These are phyloP conservation scores for Emergomyces africanus DNA, from an alignment of 2,329 filamentous ascomycete genomes.

Conservation along the genomic window DNA sequence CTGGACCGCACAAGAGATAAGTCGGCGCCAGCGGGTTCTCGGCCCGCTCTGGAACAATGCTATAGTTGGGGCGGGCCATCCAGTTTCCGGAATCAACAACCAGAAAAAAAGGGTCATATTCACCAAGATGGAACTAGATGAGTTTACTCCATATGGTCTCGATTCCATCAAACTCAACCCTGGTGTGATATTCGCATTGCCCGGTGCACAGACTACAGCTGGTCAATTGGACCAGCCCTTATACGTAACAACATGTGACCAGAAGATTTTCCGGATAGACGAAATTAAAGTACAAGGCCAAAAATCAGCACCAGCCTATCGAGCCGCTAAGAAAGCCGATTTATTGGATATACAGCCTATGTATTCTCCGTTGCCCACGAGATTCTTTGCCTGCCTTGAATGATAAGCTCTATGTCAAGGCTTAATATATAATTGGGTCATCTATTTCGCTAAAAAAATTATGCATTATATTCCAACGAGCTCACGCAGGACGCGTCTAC, in stretches of 20 bases:
- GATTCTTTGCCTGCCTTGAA: constrained; percentile 23
- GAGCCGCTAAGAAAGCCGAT: constrained; percentile 28
- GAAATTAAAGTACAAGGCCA: constrained; percentile 31
- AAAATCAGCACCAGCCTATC: constrained; percentile 21
- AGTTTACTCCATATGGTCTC: not conserved
- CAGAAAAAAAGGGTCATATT: constrained; percentile 26
- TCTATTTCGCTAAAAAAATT: not conserved
- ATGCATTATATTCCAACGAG: not conserved
- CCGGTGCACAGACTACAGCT: constrained; percentile 6
- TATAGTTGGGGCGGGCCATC: constrained; percentile 7
- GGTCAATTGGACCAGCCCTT: constrained; percentile 13
- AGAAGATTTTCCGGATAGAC: constrained; percentile 23
- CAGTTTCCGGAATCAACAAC: constrained; percentile 10
- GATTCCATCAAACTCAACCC: constrained; percentile 10
- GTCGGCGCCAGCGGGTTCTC: constrained; percentile 46
- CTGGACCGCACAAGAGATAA: constrained; percentile 44
- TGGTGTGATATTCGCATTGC: not conserved
- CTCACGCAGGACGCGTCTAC: not conserved
- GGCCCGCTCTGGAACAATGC: constrained; percentile 52
- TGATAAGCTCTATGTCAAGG: not conserved
- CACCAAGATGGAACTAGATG: not conserved
- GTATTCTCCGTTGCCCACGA: constrained; percentile 14
- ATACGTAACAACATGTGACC: constrained; percentile 26
- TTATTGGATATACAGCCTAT: constrained; percentile 22
- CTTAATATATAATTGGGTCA: not conserved